These are phyloP conservation scores for Populus euphratica DNA, from an alignment of 345 rosid genomes.

Conservation along the genomic window DNA sequence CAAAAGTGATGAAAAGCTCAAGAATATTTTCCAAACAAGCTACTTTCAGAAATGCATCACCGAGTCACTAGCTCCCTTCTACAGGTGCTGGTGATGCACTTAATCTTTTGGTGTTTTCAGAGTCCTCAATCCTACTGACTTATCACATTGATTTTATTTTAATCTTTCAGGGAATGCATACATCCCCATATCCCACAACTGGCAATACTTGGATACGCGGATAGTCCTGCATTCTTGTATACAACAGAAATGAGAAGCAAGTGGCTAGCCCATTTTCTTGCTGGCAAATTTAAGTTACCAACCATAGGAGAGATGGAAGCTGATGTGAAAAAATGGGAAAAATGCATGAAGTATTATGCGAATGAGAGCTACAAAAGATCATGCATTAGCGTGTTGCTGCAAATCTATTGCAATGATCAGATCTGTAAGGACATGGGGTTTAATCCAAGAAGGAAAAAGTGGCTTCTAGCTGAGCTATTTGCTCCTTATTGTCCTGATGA, in stretches of 20 bases:
- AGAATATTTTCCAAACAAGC: conserved; percentile 24
- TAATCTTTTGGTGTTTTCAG: background rate
- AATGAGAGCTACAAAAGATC: conserved; percentile 20
- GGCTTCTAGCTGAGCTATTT: conserved; percentile 25
- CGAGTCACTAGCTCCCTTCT: conserved; percentile 31
- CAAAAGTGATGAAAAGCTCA: conserved; percentile 28
- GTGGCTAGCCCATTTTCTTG: conserved; percentile 34
- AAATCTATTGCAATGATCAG: conserved; percentile 33
- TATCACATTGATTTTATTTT: background rate
- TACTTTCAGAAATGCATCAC: conserved; percentile 22
- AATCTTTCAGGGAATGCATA: conserved; percentile 32
- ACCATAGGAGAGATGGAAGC: conserved; percentile 34
- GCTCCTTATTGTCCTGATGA: conserved; percentile 28
- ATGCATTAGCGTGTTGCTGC: conserved; percentile 23
- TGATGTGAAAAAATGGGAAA: conserved; percentile 25
- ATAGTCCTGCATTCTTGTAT: conserved; percentile 21
- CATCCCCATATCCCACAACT: conserved; percentile 40
- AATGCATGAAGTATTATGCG: conserved; percentile 1
- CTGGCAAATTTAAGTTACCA: conserved; percentile 25
- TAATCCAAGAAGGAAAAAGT: conserved; percentile 30
- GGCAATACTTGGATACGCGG: conserved; percentile 37
- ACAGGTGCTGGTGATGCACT: conserved; percentile 14
- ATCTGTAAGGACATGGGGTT: conserved; percentile 34
- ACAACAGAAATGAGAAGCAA: conserved; percentile 35
- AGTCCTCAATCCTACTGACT: background rate